Base-by-base conservation (phyloP, 345 rosid genomes). In the Carallia pectinifolia region DNA sequence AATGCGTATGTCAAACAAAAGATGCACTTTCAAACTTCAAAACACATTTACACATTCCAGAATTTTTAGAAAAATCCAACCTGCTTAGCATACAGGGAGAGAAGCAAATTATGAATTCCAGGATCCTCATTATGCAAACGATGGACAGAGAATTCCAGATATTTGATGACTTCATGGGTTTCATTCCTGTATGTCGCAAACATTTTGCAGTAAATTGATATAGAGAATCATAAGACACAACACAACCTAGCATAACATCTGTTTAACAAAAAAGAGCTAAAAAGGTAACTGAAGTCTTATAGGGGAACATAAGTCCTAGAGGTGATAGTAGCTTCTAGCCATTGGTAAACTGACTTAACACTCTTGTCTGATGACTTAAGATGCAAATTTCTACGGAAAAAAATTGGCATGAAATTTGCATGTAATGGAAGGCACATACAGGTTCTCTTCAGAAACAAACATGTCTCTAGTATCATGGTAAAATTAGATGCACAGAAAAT, bases 161-260 rank as follows among this genome's bases (percentile, higher is more conserved):
- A 95, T 82, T 92, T 95, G 71, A 95, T 90, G 67, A 95, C 97
- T 88, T 93, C 98, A 74, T 95, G 98, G 65, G 98, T 92, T 86
- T 95, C 99, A 70, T 95, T 95, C 87, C 99, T 95, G 90, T 79
- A 85, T 48, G 70, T 79, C 53, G 31, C 59, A 62, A 2, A 58
- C 29, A 27, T 30, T 69, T 17, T 31, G 6, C 53, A 47, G 52
- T 33, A 16, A 68, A 72, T 55, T 62, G 29, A 38, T 19, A 67
- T 55, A 63, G 58, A 58, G 39, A 39, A 67, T 47, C 5, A 52
- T 53, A 70, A 64, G 63, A 72, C 53, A 58, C 12, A 31, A 54
- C 52, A 64, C 52, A 64, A 58, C 17, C 18, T 15, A 59, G 31
- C 36, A 10, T 47, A 50, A 64, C 9, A 36, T 60, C 48, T 29